Base-by-base conservation (phyloP, 2,329 filamentous ascomycete species). In the Parascedosporium putredinis region DNA sequence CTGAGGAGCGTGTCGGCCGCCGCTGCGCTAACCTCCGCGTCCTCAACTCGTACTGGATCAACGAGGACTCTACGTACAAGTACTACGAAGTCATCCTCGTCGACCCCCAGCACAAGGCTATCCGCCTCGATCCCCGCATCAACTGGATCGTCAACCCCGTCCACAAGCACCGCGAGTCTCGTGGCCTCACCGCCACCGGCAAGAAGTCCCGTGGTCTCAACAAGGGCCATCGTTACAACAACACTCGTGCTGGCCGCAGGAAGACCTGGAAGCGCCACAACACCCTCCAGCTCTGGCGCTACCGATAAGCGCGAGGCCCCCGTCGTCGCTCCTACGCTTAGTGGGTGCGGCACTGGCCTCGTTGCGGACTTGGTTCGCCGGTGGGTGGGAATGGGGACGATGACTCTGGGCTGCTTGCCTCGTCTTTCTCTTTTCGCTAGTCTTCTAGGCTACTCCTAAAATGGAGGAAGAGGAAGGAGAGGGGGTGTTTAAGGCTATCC, bases 251-350 rank as follows among this genome's bases (percentile, higher is more conserved):
- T 64, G 93, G 93, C 67, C 84, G 93, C 74, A 91, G 94, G 81
- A 96, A 98, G 89, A 98, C 91, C 72, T 98, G 93, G 94, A 95
- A 95, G 88, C 83, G 87, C 72, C 89, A 95, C 82, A 98, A 98
- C 86, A 98, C 91, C 74, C 84, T 95, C 71, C 95, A 87, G 67
- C 88, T 95, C 72, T 96, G 91, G 90, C 84, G 90, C 74, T 96
- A 96, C 87, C 83, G 90, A 76, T 95, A 87, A 76, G 62, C 55
- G 55, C 45, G 48, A 38, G 29, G 44, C 44, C 20, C 27, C 25
- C 16, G 18, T 31, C 27, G 27, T 12, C 27, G 27, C 27, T 31
- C 27, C 27, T 12, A 12, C 12, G 7, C 6, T 12, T 31, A 31
- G 12, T 31, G 27, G 27, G 27, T 7, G 27, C 27, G 12, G 27